These are phyloP conservation scores for Erodium trifolium DNA, from an alignment of 441 rosid species.

Conservation along the genomic window DNA sequence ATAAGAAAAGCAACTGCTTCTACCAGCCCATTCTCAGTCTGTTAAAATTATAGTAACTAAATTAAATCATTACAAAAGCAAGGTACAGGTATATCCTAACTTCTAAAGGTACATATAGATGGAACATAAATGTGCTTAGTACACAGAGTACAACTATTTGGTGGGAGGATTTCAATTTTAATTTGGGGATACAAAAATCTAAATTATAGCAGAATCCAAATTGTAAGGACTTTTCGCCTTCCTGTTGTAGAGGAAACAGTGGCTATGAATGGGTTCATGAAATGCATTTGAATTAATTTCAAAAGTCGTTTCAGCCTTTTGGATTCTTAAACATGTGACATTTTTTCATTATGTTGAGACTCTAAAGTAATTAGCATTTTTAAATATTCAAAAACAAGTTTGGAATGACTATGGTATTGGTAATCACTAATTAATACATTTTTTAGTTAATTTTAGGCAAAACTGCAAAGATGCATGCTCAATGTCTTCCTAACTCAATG, in stretches of 20 bases:
- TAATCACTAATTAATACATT: too few species aligned
- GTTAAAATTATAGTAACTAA: slow-evolving; percentile 26
- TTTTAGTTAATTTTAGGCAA: neutral
- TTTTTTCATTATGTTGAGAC: neutral
- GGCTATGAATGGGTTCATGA: neutral
- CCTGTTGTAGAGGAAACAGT: neutral
- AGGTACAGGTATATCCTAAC: neutral
- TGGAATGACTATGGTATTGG: too few species aligned
- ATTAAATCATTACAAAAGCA: slow-evolving; percentile 15
- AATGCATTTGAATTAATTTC: neutral
- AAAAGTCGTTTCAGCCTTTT: neutral
- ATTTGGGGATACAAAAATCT: neutral
- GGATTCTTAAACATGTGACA: neutral
- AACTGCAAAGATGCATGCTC: slow-evolving; percentile 7
- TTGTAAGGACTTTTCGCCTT: neutral
- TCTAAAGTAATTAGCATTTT: neutral
- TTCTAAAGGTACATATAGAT: neutral
- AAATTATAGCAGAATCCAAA: neutral
- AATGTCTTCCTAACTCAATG: neutral
- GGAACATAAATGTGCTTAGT: neutral
- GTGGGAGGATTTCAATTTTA: neutral
- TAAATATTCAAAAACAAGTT: too few species aligned
- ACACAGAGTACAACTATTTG: neutral
- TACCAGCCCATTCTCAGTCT: slow-evolving; percentile 92
- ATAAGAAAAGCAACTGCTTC: slow-evolving; percentile 88